Evolutionary conservation across 768 basidiomycete genomes (phyloP), one percentile per base, ranked within the genome.

Genomic region (Podaxis carcinomalis): DNA sequence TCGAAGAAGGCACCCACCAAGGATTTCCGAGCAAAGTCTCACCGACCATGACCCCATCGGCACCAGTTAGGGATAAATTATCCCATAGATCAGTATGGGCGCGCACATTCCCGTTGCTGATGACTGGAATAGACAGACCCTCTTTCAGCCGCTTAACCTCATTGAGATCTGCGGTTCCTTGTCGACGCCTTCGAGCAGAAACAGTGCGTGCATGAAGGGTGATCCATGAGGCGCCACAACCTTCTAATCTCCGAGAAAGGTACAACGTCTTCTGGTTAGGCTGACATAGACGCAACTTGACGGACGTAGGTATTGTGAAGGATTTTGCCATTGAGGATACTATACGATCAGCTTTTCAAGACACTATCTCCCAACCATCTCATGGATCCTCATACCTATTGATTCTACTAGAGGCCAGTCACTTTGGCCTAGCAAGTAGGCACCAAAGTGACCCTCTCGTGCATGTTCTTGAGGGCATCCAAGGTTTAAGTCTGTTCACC

Each of bases 71-170:
- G 32, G 70, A 67, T 54, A 80, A 68, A 67, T 92, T 91, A 25
- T 68, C 68, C 62, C 72, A 69, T 11, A 92, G 69, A 68, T 93
- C 86, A 28, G 73, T 72, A 73, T 80, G 85, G 16, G 70, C 73
- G 35, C 84, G 81, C 16, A 92, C 90, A 67, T 92, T 92, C 10
- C 91, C 91, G 67, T 93, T 93, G 72, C 87, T 90, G 51, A 92
- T 73, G 54, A 91, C 82, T 7, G 86, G 87, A 4, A 90, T 70
- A 1, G 67, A 61, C 4, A 89, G 66, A 25, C 70, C 67, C 0
- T 80, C 74, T 66, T 85, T 86, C 32, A 92, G 77, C 44, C 69
- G 70, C 57, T 78, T 83, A 47, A 91, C 83, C 62, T 85, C 77
- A 53, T 73, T 72, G 13, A 91, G 79, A 67, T 89, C 80, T n/a